Percentiles rank a stretch among this genome's conserved stretches.
These are phyloP conservation scores for Claviceps sp. DNA, from an alignment of 2,329 filamentous ascomycete species.

Conservation along the genomic window DNA sequence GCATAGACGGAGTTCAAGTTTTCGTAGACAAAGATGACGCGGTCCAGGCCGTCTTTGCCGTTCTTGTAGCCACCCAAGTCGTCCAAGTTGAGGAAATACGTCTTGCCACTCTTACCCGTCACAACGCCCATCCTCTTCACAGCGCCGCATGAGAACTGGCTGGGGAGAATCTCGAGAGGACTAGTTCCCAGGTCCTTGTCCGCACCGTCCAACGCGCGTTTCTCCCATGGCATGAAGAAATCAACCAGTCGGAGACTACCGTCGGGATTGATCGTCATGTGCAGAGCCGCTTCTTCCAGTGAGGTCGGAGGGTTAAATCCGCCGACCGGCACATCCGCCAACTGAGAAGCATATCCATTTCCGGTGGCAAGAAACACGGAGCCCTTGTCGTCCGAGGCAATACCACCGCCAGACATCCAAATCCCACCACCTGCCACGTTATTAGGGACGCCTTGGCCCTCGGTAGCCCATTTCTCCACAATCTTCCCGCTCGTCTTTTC, in stretches of 20 bases:
- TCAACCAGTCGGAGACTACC: slow-evolving; percentile 33
- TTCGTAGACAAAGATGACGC: slow-evolving; percentile 30
- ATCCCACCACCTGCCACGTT: slow-evolving; percentile 29
- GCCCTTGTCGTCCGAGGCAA: slow-evolving; percentile 25
- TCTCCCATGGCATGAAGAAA: slow-evolving; percentile 43
- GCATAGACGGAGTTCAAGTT: slow-evolving; percentile 32
- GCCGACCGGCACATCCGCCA: slow-evolving; percentile 23
- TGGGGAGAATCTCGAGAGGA: slow-evolving; percentile 28
- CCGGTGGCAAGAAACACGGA: slow-evolving; percentile 26
- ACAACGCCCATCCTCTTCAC: slow-evolving; percentile 34
- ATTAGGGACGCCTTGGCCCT: slow-evolving; percentile 24
- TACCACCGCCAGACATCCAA: slow-evolving; percentile 27
- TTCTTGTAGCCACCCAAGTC: slow-evolving; percentile 28
- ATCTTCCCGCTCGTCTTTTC: slow-evolving; percentile 26
- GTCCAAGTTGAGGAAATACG: slow-evolving; percentile 29
- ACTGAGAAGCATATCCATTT: slow-evolving; percentile 28
- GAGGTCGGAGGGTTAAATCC: slow-evolving; percentile 26
- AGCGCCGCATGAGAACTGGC: slow-evolving; percentile 28
- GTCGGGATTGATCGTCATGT: slow-evolving; percentile 26
- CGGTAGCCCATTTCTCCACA: slow-evolving; percentile 27
- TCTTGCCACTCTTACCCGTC: slow-evolving; percentile 37
- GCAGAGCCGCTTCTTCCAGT: slow-evolving; percentile 31
- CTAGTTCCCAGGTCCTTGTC: slow-evolving; percentile 37
- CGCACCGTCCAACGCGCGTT: slow-evolving; percentile 33
- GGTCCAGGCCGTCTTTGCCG: slow-evolving; percentile 22